Percentiles rank a stretch among this genome's conserved stretches.
phyloP scores from a whole-genome alignment of 306 rosid species.

The Fragaria vesca region DNA sequence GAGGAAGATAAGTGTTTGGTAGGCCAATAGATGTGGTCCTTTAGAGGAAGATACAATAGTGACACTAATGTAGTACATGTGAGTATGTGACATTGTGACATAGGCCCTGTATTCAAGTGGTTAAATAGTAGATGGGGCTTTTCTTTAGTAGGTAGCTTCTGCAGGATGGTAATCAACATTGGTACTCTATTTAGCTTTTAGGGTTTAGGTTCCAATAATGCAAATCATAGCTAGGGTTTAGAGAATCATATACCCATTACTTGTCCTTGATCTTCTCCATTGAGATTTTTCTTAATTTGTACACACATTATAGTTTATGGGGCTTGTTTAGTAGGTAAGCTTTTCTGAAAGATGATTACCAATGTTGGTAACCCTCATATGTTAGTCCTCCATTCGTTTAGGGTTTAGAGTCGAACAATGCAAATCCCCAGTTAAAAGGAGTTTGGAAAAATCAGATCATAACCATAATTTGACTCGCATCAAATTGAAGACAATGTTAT shows the following conservation, averaged over 20 bases:
- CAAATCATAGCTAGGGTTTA: not conserved
- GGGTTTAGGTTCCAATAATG: slow-evolving; percentile 6
- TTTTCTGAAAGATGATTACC: not conserved
- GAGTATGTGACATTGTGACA: slow-evolving; percentile 41
- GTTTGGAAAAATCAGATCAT: not conserved
- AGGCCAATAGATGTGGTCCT: slow-evolving; percentile 55
- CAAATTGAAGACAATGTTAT: not conserved
- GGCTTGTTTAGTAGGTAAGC: not conserved
- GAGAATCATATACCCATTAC: not conserved
- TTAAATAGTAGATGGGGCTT: slow-evolving; percentile 38
- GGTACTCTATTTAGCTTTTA: not conserved
- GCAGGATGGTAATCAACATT: slow-evolving; percentile 18
- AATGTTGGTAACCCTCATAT: not conserved
- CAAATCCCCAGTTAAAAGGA: not conserved
- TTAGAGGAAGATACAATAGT: slow-evolving; percentile 34
- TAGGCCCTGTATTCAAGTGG: slow-evolving; percentile 43
- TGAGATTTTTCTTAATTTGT: not conserved
- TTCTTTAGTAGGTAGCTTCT: slow-evolving; percentile 21
- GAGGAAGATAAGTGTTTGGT: slow-evolving; percentile 39
- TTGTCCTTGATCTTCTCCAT: not conserved
- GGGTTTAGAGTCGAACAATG: not conserved
- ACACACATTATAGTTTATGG: slow-evolving; percentile 1
- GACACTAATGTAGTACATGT: slow-evolving; percentile 43
- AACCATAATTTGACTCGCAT: not conserved
- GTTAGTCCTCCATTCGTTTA: not conserved